Evolutionary conservation across 202 grass and related monocot genomes (phyloP), one percentile per base, ranked within the genome.

Genomic region (Setaria viridis): DNA sequence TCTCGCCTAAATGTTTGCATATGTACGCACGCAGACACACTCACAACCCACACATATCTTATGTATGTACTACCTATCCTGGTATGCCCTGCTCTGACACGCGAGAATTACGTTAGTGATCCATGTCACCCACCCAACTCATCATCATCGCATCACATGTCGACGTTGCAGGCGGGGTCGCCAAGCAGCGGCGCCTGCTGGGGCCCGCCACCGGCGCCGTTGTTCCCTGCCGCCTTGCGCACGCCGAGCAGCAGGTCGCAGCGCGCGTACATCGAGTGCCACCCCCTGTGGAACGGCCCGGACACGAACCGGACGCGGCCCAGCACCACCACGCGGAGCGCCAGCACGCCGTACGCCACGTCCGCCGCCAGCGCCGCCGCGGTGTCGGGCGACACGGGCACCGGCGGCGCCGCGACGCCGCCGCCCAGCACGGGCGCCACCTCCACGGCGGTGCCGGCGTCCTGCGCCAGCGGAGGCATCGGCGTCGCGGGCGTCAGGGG

Each of bases 191-290:
- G 86, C 15, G 85, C 88, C 84, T 87, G 80, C 82, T 84, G 80
- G 4, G 82, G 76, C 10, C 0, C 51, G 14, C 47, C 73, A 21
- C 10, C 48, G 50, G 10, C 33, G 10, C 59, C 51, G 15, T 15
- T 14, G 3, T 1, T 21, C 21, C 21, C 58, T 0, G 0, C 9
- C 1, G 19, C 17, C 55, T 72, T 82, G 42, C 68, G 82, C 32
- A 93, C 66, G 77, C 78, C 90, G 80, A 94, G 66, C 62, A 98
- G 84, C 86, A 98, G 5, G 77, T 98, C 91, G 54, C 93, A 98
- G 77, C 91, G 90, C 74, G 89, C 91, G 87, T 94, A 94, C 63
- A 98, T 49, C 51, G 78, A 74, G 80, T 64, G 83, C 95, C 91
- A 95, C 34, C 84, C 56, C 20, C 86, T 50, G 42, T 80, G 80